phyloP scores from a whole-genome alignment of 1,284 basidiomycete species.

The Ganoderma sp. region DNA sequence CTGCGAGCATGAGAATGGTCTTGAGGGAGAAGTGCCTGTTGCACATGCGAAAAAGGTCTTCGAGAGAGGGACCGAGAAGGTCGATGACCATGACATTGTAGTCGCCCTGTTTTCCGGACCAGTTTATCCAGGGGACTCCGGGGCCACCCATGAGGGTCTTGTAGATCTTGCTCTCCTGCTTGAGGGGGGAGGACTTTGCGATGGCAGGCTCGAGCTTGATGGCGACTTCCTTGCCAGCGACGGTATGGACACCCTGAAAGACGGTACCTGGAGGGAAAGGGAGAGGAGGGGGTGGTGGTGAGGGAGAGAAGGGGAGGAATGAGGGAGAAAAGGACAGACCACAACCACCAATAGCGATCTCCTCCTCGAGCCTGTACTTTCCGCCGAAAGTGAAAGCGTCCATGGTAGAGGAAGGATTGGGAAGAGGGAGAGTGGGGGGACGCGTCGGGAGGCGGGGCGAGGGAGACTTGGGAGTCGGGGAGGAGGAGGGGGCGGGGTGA shows the following conservation, averaged over 20 bases:
- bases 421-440: neutral
- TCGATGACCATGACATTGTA: slow-evolving; percentile 98
- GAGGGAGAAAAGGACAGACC: slow-evolving; percentile 54
- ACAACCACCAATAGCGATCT: slow-evolving; percentile 94
- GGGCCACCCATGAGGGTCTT: slow-evolving; percentile 93
- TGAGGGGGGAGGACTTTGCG: slow-evolving; percentile 82
- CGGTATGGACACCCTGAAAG: slow-evolving; percentile 93
- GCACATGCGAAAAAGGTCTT: slow-evolving; percentile 96
- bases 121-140: slow-evolving; percentile 94
- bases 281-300: slow-evolving; percentile 17
- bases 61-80: slow-evolving; percentile 90
- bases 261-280: slow-evolving; percentile 49
- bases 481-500: neutral
- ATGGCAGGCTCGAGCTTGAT: slow-evolving; percentile 95
- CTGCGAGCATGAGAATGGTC: slow-evolving; percentile 90
- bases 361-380: slow-evolving; percentile 92
- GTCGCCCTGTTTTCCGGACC: slow-evolving; percentile 93
- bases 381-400: slow-evolving; percentile 80
- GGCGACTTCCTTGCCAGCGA: slow-evolving; percentile 95
- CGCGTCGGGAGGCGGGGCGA: neutral
- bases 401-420: slow-evolving; percentile 45
- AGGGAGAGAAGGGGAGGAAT: slow-evolving; percentile 4
- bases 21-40: slow-evolving; percentile 92
- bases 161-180: slow-evolving; percentile 92
- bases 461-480: neutral